Evolutionary conservation across 768 basidiomycete genomes (phyloP), one percentile per base, ranked within the genome.

Genomic region (Pleurotus ostreatus): DNA sequence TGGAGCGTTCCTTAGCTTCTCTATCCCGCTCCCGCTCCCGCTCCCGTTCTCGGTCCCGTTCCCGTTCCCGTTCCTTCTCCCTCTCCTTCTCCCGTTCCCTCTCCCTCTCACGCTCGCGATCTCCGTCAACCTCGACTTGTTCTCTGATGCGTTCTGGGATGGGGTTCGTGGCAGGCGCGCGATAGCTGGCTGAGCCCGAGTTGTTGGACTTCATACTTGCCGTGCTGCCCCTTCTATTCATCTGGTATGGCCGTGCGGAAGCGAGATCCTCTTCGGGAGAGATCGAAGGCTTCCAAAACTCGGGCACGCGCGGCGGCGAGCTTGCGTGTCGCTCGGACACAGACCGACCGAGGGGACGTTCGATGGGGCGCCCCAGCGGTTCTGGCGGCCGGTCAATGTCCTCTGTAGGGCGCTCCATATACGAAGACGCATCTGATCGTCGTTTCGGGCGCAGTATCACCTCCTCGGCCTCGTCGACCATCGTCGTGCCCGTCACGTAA

Each of bases 201-300:
- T 53, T 53, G 23, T 53, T 53, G 8, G 79, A 80, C n/a, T 73
- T 71, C 18, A 73, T 75, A 58, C 82, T 82, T 11, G 81, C 72
- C 5, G 69, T 75, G 58, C 82, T 84, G 43, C 76, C 74, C 8
- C 76, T 73, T 55, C 78, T 66, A 1, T 75, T 76, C 22, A 81
- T 68, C 11, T 69, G 66, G 56, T 72, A 73, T 3, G 78, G 69
- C 53, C 74, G 77, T 1, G 74, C 73, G 41, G 70, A 63, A 11
- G 72, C 63, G 0, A 67, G 66, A 38, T 79, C 80, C 51, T 81
- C 76, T 56, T 77, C 74, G 1, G 75, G 71, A 0, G 77, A 71
- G 16, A 76, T 71, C 0, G 74, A 64, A 2, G 81, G 80, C 38
- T 72, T 78, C 81, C 82, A 82, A 26, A 81, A 65, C 56, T 80